phyloP scores from a whole-genome alignment of 2,329 filamentous ascomycete species.

The Cytospora schulzeri region DNA sequence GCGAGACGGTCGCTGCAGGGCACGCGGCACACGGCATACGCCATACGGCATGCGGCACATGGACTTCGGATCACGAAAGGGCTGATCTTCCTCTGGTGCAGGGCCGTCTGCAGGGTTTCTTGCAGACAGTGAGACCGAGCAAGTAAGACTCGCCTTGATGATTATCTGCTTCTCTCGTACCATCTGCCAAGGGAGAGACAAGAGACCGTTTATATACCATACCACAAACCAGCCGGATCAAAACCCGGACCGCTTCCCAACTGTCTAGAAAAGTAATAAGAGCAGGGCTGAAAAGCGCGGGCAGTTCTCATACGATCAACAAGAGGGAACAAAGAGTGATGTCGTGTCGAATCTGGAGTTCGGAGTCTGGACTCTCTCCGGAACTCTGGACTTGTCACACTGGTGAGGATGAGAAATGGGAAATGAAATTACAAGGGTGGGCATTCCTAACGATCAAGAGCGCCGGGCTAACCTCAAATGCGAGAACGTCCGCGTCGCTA shows the following conservation, averaged over 20 bases:
- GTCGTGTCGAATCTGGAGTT: not conserved
- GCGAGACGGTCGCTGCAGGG: slow-evolving; percentile 8
- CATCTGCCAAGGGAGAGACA: not conserved
- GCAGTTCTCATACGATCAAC: slow-evolving; percentile 9
- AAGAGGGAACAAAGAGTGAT: not conserved
- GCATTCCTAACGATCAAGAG: slow-evolving; percentile 15
- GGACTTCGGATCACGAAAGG: slow-evolving; percentile 13
- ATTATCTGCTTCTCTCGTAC: not conserved
- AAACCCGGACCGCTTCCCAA: not conserved
- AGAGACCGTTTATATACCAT: not conserved
- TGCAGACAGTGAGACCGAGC: not conserved
- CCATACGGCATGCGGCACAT: not conserved
- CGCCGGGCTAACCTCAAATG: not conserved
- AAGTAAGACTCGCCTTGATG: not conserved
- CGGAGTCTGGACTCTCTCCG: not conserved
- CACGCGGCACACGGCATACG: not conserved
- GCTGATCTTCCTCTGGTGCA: not conserved
- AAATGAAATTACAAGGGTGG: slow-evolving; percentile 25
- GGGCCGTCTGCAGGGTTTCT: not conserved
- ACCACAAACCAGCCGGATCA: not conserved
- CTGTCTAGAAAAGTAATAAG: not conserved
- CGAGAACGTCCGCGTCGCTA: slow-evolving; percentile 1
- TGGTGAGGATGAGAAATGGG: slow-evolving; percentile 18
- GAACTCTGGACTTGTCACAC: not conserved
- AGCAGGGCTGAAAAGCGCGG: slow-evolving; percentile 13